A percentile compares a stretch with the other conserved stretches of the same genome.
Evolutionary conservation across 2,329 filamentous ascomycete genomes (phyloP).

Genomic region (Penicillium sclerotiorum): DNA sequence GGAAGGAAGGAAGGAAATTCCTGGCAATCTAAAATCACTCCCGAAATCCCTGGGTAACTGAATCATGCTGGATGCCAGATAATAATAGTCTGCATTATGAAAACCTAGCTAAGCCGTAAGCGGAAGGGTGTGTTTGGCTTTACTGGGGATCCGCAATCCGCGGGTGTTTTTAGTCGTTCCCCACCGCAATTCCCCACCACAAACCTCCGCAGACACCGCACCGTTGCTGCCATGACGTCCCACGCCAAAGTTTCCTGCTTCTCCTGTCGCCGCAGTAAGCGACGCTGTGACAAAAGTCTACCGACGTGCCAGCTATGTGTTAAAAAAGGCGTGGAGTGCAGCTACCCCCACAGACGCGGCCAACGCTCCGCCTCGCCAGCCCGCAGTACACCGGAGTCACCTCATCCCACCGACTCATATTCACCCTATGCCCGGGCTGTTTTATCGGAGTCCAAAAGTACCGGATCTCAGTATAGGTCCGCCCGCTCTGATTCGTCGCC

Average conservation of each 20-base stretch:
- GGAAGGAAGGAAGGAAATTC: too few species aligned
- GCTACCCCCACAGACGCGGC: not conserved
- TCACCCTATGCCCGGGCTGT: not conserved
- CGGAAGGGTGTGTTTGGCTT: too few species aligned
- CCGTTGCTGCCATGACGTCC: not conserved
- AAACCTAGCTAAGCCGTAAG: too few species aligned
- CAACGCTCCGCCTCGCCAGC: not conserved
- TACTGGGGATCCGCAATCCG: too few species aligned
- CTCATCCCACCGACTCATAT: not conserved
- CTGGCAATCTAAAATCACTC: too few species aligned
- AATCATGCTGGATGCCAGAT: too few species aligned
- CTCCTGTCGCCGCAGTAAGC: not conserved
- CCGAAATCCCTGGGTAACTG: too few species aligned
- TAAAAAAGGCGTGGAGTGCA: not conserved
- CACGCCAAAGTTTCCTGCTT: not conserved
- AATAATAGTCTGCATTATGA: too few species aligned
- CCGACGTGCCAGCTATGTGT: not conserved
- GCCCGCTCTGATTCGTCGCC: not conserved
- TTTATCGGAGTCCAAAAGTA: not conserved
- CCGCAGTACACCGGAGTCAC: not conserved
- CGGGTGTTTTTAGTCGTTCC: too few species aligned
- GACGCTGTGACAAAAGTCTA: not conserved
- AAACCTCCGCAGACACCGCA: not conserved
- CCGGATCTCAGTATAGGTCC: not conserved
- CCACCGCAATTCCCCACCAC: too few species aligned